Base-by-base conservation (phyloP, 495 filamentous ascomycete genomes). In the Talaromyces stipitatus region DNA sequence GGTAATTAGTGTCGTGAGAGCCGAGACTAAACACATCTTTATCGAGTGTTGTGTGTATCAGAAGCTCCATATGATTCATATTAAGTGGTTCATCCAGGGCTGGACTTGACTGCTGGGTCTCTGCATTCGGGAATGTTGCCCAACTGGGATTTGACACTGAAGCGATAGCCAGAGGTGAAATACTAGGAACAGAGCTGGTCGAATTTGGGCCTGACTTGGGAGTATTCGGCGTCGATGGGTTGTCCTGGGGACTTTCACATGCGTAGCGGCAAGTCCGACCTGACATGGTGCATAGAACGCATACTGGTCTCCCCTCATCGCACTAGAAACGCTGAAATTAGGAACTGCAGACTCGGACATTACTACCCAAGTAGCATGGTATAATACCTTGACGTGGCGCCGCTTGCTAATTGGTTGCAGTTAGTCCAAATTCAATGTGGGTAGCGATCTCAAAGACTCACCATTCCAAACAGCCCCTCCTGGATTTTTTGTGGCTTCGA, bases 391-490 rank as follows among this genome's bases (percentile, higher is more conserved):
- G 27, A 62, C 52, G 29, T 62, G 60, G 8, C 60, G 57, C 18
- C 38, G 54, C 28, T 55, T 62, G 50, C 60, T 60, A 27, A 16
- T 23, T 14, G 11, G 33, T 5, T 23, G 22, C 36, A 6, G 20
- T 24, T 16, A 24, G 30, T 12, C 16, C 18, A 20, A 2, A 22
- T 1, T 36, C 10, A 36, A 36, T 36, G 14, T n/a, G n/a, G n/a
- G n/a, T 36, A 12, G 5, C 7, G 33, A 16, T 6, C 33, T 53
- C 18, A 11, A 36, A 51, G 14, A 67, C 67, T 58, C 41, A 70
- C 67, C 73, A 78, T 51, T 73, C 58, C 2, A 67, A 50, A 60
- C 65, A 68, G 24, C 65, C 65, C 28, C 26, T 45, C 14, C 61
- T 48, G 11, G 65, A 66, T 50, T 68, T 68, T 24, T 58, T 64